These are phyloP conservation scores for Neolentinus lepideus DNA, from an alignment of 1,284 basidiomycete genomes.

Conservation along the genomic window DNA sequence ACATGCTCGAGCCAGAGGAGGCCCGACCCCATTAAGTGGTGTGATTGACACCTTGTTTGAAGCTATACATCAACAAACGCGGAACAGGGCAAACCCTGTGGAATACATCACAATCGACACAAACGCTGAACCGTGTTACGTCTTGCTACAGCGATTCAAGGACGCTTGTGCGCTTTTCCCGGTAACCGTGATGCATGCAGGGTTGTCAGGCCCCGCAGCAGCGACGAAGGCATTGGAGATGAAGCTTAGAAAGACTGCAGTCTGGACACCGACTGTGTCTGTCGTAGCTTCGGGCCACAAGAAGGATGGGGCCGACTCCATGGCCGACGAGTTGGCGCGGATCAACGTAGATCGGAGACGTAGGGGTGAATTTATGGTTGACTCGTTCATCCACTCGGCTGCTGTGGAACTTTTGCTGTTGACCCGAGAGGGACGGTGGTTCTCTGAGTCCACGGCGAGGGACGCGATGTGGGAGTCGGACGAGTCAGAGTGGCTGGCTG, in stretches of 20 bases:
- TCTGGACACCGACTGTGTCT: constrained; percentile 29
- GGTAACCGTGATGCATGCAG: constrained; percentile 37
- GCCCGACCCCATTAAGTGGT: constrained; percentile 36
- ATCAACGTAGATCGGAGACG: constrained; percentile 48
- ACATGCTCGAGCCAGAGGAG: constrained; percentile 36
- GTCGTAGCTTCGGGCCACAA: constrained; percentile 8
- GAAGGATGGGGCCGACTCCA: constrained; percentile 14
- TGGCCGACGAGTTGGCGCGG: constrained; percentile 50
- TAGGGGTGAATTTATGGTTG: constrained; percentile 50
- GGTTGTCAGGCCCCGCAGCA: constrained; percentile 40
- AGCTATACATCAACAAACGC: constrained; percentile 24
- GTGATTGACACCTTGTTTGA: constrained; percentile 45
- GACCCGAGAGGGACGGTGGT: constrained; percentile 30
- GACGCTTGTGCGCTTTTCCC: constrained; percentile 44
- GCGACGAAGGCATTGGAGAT: constrained; percentile 46
- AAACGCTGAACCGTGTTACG: constrained; percentile 26
- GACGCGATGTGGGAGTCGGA: constrained; percentile 55
- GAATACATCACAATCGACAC: constrained; percentile 8
- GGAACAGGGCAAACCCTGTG: neutral
- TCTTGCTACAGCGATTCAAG: constrained; percentile 37
- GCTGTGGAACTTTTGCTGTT: constrained; percentile 47
- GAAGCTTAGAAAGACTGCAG: constrained; percentile 44
- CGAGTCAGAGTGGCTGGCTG: constrained; percentile 59
- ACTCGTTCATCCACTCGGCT: constrained; percentile 54
- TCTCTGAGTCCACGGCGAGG: constrained; percentile 47